Conservation (phyloP, 179 eudicot genomes). For the Monotropa hypopitys region DNA sequence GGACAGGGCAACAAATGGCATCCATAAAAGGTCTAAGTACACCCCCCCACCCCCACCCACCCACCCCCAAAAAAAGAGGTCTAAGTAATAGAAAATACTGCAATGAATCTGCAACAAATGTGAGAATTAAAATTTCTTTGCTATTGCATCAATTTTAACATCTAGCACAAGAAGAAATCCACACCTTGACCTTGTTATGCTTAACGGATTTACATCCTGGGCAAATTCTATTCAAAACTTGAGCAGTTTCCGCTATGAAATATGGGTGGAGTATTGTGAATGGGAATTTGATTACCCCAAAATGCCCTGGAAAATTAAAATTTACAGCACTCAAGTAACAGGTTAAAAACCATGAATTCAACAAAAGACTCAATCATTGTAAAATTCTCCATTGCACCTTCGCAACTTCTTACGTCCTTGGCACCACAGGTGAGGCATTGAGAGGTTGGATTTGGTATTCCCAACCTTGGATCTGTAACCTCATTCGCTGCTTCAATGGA, state of each 20-base stretch:
- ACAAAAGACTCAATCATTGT: not conserved
- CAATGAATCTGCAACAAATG: not conserved
- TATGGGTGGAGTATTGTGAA: constrained; percentile 68
- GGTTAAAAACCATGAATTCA: not conserved
- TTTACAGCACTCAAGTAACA: not conserved
- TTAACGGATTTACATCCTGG: constrained; percentile 72
- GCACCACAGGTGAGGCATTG: constrained; percentile 79
- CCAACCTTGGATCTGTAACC: constrained; percentile 75
- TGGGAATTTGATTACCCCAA: constrained; percentile 59
- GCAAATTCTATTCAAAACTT: constrained; percentile 68
- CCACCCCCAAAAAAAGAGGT: no score
- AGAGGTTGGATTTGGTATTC: constrained; percentile 60
- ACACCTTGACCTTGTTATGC: constrained; percentile 51
- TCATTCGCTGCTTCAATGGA: constrained; percentile 46
- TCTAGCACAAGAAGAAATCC: constrained; percentile 17
- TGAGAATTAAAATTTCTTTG: not conserved
- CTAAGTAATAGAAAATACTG: not conserved
- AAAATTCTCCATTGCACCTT: constrained; percentile 37
- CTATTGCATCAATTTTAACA: not conserved
- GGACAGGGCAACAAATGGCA: not conserved
- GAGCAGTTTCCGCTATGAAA: constrained; percentile 60
- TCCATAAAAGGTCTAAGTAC: not conserved
- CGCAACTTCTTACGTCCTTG: constrained; percentile 45
- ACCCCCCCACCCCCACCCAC: no score
- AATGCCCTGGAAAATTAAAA: constrained; percentile 59